These are phyloP conservation scores for Agaricus bisporus DNA, from an alignment of 768 basidiomycete species.

Conservation along the genomic window DNA sequence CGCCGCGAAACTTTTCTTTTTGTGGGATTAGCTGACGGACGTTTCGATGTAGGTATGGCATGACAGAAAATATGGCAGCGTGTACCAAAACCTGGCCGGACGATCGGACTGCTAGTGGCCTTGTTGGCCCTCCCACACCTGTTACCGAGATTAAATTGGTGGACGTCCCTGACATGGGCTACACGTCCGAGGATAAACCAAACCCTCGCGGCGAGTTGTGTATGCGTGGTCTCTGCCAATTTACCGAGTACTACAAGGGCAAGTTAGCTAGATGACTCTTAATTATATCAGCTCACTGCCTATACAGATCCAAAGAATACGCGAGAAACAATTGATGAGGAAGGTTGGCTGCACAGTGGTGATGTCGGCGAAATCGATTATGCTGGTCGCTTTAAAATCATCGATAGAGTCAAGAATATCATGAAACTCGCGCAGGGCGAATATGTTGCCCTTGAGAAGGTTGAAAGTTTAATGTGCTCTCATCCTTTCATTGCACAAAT, in stretches of 20 bases:
- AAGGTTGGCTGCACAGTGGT: conserved; percentile 91
- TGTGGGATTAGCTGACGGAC: neutral
- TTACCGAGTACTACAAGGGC: conserved; percentile 77
- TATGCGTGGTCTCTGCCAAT: conserved; percentile 58
- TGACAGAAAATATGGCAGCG: conserved; percentile 81
- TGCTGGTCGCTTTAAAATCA: conserved; percentile 77
- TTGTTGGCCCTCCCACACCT: conserved; percentile 76
- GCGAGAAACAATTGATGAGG: conserved; percentile 67
- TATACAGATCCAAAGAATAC: conserved; percentile 76
- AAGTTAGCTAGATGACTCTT: conserved; percentile 1
- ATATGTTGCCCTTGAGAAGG: conserved; percentile 95
- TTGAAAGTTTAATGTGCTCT: conserved; percentile 75
- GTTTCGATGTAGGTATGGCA: conserved; percentile 54
- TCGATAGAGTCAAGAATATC: conserved; percentile 98
- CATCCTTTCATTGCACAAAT: conserved; percentile 70
- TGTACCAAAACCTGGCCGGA: conserved; percentile 47
- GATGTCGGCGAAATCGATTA: conserved; percentile 83
- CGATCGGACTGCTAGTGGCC: conserved; percentile 66
- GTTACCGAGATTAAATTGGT: conserved; percentile 79
- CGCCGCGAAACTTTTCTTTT: too few species aligned
- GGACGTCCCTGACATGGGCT: conserved; percentile 88
- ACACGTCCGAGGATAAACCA: conserved; percentile 81
- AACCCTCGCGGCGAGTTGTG: conserved; percentile 88
- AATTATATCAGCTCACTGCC: neutral
- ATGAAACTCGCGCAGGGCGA: conserved; percentile 98